Percentiles rank a stretch among this genome's conserved stretches.
phyloP scores from a whole-genome alignment of 768 basidiomycete genomes.

The Boletus subcaerulescens region DNA sequence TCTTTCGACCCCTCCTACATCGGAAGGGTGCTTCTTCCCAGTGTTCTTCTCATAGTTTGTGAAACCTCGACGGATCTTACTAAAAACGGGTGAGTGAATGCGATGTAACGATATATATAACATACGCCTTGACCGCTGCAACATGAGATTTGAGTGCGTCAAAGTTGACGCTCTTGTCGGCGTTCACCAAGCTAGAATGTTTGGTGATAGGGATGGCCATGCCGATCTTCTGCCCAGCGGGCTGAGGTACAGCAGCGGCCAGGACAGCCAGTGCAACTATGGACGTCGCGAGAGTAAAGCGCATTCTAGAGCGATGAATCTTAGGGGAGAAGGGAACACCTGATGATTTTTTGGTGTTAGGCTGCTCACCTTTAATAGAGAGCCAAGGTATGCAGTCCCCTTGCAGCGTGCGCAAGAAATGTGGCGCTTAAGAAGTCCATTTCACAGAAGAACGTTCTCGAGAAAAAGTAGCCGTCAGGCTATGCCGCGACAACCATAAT shows the following conservation, averaged over 20 bases:
- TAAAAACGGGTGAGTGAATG: neutral
- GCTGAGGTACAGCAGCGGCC: slow-evolving; percentile 8
- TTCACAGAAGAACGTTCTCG: too few species aligned
- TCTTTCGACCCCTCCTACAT: neutral
- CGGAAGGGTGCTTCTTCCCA: slow-evolving; percentile 1
- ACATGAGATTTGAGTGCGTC: slow-evolving; percentile 7
- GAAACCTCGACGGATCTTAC: slow-evolving; percentile 4
- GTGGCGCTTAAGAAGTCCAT: too few species aligned
- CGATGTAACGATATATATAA: neutral
- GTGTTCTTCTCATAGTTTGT: slow-evolving; percentile 10
- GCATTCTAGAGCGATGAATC: too few species aligned
- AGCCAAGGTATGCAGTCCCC: too few species aligned
- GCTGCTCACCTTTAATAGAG: too few species aligned
- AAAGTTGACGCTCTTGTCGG: neutral
- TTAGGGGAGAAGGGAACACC: too few species aligned
- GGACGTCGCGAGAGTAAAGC: too few species aligned
- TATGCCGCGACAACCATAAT: too few species aligned
- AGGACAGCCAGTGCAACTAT: neutral
- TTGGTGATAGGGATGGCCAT: slow-evolving; percentile 6
- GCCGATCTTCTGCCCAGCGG: neutral
- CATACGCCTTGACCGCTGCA: slow-evolving; percentile 6
- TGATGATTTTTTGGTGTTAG: too few species aligned
- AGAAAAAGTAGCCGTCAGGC: too few species aligned
- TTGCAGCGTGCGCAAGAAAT: too few species aligned
- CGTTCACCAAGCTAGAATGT: slow-evolving; percentile 3